phyloP scores from a whole-genome alignment of 1,284 basidiomycete species.

The Tilletia caries region DNA sequence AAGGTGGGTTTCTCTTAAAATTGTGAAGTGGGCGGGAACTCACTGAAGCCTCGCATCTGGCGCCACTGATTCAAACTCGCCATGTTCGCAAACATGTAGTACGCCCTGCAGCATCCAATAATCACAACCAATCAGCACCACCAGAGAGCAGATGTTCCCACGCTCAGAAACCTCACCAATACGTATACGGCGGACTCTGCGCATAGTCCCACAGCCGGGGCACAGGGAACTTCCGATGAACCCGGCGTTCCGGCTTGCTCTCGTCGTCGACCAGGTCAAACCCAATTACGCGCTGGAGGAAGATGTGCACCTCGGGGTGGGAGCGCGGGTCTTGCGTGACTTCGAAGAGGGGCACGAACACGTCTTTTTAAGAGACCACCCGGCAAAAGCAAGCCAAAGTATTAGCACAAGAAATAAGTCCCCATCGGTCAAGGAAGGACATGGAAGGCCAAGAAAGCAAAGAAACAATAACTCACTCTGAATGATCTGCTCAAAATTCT shows the following conservation, averaged over 20 bases:
- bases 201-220: constrained; percentile 83
- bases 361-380: too few relatives aligned
- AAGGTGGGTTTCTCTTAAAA: neutral
- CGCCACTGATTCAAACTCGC: constrained; percentile 92
- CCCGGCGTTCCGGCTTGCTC: constrained; percentile 83
- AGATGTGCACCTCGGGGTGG: constrained; percentile 91
- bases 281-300: constrained; percentile 90
- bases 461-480: constrained; percentile 62
- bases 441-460: neutral
- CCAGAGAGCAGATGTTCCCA: too few relatives aligned
- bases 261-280: constrained; percentile 99
- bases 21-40: too few relatives aligned
- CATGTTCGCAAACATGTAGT: constrained; percentile 97
- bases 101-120: constrained; percentile 66
- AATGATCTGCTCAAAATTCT: constrained; percentile 88
- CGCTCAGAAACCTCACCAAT: constrained; percentile 60
- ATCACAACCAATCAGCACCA: neutral
- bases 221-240: constrained; percentile 93
- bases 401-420: too few relatives aligned
- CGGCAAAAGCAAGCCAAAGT: too few relatives aligned
- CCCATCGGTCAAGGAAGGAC: too few relatives aligned
- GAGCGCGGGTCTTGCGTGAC: constrained; percentile 85
- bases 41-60: constrained; percentile 75
- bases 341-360: constrained; percentile 91
- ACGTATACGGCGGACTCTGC: constrained; percentile 89